Base-by-base conservation (phyloP, 495 filamentous ascomycete species). In the Friedmanniomyces simplex region DNA sequence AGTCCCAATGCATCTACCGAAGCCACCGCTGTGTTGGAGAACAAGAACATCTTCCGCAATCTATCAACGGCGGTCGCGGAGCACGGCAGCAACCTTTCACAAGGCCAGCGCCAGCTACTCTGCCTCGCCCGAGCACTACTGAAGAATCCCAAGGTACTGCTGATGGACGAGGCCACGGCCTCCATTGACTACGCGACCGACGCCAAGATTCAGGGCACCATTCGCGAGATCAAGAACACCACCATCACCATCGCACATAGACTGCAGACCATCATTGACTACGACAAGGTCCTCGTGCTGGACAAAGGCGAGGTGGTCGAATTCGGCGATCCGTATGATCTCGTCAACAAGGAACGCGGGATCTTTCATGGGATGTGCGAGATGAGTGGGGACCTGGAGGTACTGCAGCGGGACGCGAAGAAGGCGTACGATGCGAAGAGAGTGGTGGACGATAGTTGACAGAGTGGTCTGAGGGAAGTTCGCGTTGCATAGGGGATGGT, bases 121-220 rank as follows among this genome's bases (percentile, higher is more conserved):
- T 99, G 94, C 64, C 84, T 99, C 16, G 94, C 94, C 1, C 85
- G 94, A 20, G 94, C 94, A 0, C 78, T 99, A 46, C 85, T 99
- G 64, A 96, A 91, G 74, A 80, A 80, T 30, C 93, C 94, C 0
- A 87, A 84, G 43, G 93, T 99, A 18, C 74, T 99, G 3, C 85
- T 99, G 68, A 97, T 99, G 93, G 94, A 99, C 71, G 94, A 99
- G 75, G 94, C 94, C 18, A 99, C 94, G 6, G 94, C 93, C 0
- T 95, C 89, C 0, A 97, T 99, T 67, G 94, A 99, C 76, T 97
- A 97, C 71, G 83, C 82, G 34, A 99, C 93, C 16, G 94, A 99
- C 66, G 74, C 82, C 58, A 96, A 96, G 71, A 97, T 99, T 67
- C 94, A 99, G 69, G 87, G 87, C 55, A 96, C 94, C 0, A 86